Evolutionary conservation across 2,329 filamentous ascomycete species (phyloP), one percentile per base, ranked within the genome.

Genomic region (Aspergillus arachidicola): DNA sequence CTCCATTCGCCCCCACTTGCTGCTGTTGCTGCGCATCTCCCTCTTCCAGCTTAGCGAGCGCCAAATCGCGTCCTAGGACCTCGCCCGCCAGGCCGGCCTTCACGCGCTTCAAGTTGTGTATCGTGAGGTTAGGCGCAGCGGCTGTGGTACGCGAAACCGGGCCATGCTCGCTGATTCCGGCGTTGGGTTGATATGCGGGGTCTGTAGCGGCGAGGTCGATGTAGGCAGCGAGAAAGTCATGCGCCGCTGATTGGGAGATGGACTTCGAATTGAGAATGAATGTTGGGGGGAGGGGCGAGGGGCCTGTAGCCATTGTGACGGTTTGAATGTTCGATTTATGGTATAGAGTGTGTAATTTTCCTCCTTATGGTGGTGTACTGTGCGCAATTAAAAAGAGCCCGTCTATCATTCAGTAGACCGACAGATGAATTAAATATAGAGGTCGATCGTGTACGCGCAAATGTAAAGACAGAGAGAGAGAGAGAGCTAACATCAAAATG

Each of bases 31-130:
- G 72, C 12, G 73, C 68, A 62, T 78, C 76, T 56, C 71, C 76
- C 68, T 64, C 79, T 32, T 71, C 74, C 51, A 71, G 69, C 63
- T 76, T 79, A 16, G 72, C 72, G 41, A 80, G 71, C 10, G 75
- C 72, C 60, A 80, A 61, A 69, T 82, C 80, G 4, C 76, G 72
- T 12, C 78, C 79, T 6, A 82, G 68, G 23, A 80, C 73, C 57
- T 82, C 78, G 3, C 79, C 80, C 0, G 75, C 74, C 23, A 82
- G 64, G 36, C 80, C 80, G 1, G 79, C 78, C 69, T 81, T 77
- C 38, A 82, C 77, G 51, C 80, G 79, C 71, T 79, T 79, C 59
- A 82, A 68, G 63, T 80, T 81, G 70, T 82, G 80, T 50, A 82
- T 70, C 28, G 79, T 78, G 23, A 81, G 70, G 36, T 80, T 81